A percentile compares a stretch with the other conserved stretches of the same genome.
Conservation (phyloP, 306 rosid genomes). For the Lagenaria siceraria region DNA sequence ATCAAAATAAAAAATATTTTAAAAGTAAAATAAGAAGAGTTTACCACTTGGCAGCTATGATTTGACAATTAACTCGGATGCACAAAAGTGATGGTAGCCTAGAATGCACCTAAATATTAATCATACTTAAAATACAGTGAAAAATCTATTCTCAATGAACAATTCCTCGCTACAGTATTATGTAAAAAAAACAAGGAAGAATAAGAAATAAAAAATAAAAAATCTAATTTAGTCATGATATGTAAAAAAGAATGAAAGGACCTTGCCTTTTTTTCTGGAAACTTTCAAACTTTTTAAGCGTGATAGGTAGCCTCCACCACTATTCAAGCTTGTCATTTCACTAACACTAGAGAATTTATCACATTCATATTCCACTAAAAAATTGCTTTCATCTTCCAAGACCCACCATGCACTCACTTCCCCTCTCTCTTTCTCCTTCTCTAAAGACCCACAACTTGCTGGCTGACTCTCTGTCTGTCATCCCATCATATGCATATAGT, state of each 20-base stretch:
- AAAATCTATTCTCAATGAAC: not conserved
- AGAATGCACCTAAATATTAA: too few species aligned
- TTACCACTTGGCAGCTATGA: too few species aligned
- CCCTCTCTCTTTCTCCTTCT: not conserved
- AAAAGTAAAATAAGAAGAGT: too few species aligned
- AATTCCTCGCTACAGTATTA: not conserved
- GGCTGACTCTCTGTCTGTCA: not conserved
- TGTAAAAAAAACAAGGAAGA: not conserved
- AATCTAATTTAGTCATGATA: not conserved
- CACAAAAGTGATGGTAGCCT: too few species aligned
- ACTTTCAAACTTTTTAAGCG: constrained; percentile 9
- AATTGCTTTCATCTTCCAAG: not conserved
- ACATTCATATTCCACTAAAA: not conserved
- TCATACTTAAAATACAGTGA: too few species aligned
- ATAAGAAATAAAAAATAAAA: not conserved
- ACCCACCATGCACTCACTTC: constrained; percentile 19
- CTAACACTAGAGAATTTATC: not conserved
- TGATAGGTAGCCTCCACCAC: not conserved
- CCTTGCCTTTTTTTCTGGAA: not conserved
- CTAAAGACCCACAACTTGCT: not conserved
- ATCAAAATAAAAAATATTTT: too few species aligned
- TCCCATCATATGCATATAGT: not conserved
- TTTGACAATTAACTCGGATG: too few species aligned
- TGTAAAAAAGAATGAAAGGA: not conserved
- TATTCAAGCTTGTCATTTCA: constrained; percentile 1